These are phyloP conservation scores for Flaveria ramosissima DNA, from an alignment of 129 eudicot genomes.

Conservation along the genomic window DNA sequence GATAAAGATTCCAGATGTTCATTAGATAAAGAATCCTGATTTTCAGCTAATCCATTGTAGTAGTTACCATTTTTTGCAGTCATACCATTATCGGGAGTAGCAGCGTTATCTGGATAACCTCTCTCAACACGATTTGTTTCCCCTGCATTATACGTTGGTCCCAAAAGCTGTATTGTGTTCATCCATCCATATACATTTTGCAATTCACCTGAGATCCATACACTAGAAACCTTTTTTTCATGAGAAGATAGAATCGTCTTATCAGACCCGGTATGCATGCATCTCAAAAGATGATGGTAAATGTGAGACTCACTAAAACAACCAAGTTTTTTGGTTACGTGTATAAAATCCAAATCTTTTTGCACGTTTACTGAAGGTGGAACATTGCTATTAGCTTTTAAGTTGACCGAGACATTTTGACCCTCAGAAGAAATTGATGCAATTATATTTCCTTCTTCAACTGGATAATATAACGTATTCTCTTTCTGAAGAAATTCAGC, in stretches of 20 bases:
- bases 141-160: conserved; percentile 22
- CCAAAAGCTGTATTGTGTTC: conserved; percentile 27
- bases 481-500: conserved; percentile 33
- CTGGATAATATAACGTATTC: conserved; percentile 38
- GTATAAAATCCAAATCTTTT: conserved; percentile 32
- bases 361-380: conserved; percentile 23
- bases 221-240: conserved; percentile 28
- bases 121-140: conserved; percentile 27
- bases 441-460: conserved; percentile 35
- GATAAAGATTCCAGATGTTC: neutral
- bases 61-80: conserved; percentile 22
- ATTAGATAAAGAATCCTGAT: conserved; percentile 18
- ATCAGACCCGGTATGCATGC: conserved; percentile 24
- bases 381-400: conserved; percentile 28
- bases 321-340: conserved; percentile 38
- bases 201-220: conserved; percentile 31
- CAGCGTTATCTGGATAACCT: conserved; percentile 20
- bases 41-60: conserved; percentile 22
- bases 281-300: conserved; percentile 33
- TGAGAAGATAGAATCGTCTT: conserved; percentile 19
- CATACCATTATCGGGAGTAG: conserved; percentile 18
- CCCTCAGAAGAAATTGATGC: conserved; percentile 39
- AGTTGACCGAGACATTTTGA: conserved; percentile 38
- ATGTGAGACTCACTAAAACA: conserved; percentile 27
- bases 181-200: conserved; percentile 52